A percentile compares a stretch with the other conserved stretches of the same genome.
Evolutionary conservation across 2,329 filamentous ascomycete genomes (phyloP).

Genomic region (Trichoderma semiorbis): DNA sequence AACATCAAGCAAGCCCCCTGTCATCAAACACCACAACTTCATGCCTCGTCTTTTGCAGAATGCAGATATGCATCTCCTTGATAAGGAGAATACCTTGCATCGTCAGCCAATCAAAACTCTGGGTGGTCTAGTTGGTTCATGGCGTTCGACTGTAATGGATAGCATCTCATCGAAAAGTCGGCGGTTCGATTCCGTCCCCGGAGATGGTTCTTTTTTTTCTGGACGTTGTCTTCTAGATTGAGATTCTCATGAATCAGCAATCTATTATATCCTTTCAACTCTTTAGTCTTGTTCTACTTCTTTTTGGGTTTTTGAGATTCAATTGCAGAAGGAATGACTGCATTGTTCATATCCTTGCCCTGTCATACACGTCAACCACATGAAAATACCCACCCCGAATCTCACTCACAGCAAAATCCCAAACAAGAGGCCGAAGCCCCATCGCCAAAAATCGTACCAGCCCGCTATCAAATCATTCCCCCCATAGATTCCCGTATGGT

Average conservation of each 20-base stretch:
- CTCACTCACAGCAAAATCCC: neutral
- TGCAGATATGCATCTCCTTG: neutral
- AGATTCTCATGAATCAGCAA: too few species aligned
- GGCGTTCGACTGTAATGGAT: constrained; percentile 27
- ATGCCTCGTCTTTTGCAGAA: neutral
- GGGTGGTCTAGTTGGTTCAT: constrained; percentile 30
- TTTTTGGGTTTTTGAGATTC: neutral
- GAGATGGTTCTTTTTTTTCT: constrained; percentile 3
- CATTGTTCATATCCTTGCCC: neutral
- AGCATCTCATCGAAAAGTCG: constrained; percentile 27
- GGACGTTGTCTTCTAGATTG: neutral
- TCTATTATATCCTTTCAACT: neutral
- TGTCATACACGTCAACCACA: neutral
- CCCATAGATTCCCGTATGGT: neutral
- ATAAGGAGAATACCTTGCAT: neutral
- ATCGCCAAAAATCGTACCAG: neutral
- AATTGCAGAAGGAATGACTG: neutral
- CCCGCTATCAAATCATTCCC: neutral
- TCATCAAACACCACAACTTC: neutral
- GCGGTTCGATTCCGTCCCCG: constrained; percentile 27
- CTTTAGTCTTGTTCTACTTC: neutral
- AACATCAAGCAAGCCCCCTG: neutral
- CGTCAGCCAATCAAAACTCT: constrained; percentile 19
- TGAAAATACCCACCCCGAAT: neutral
- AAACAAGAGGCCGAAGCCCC: neutral